A percentile compares a stretch with the other conserved stretches of the same genome.
Conservation (phyloP, 106 monocot genomes). For the Hemerocallis citrina region DNA sequence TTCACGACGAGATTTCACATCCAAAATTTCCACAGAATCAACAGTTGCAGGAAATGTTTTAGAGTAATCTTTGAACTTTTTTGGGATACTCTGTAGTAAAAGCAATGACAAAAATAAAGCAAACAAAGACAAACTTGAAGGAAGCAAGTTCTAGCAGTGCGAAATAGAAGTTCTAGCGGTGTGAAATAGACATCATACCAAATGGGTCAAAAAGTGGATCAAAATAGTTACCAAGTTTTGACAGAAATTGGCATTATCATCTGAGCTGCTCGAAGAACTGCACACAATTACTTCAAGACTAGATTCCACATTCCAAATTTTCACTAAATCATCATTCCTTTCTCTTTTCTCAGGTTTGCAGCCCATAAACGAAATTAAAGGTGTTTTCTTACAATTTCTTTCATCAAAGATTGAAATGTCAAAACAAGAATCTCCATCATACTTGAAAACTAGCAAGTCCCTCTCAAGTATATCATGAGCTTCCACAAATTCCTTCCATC, state of each 20-base stretch:
- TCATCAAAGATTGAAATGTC: constrained; percentile 19
- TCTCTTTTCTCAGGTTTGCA: neutral
- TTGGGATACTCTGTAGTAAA: constrained; percentile 20
- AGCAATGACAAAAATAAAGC: no score
- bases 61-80: constrained; percentile 14
- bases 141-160: no score
- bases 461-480: constrained; percentile 13
- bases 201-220: no score
- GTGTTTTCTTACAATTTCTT: constrained; percentile 23
- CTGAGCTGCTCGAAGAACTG: neutral
- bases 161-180: no score
- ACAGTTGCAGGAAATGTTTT: constrained; percentile 10
- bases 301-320: constrained; percentile 2
- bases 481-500: constrained; percentile 24
- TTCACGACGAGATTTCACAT: neutral
- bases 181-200: no score
- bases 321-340: constrained; percentile 2
- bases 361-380: constrained; percentile 2
- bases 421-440: constrained; percentile 17
- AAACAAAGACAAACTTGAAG: no score
- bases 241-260: neutral
- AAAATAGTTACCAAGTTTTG: no score
- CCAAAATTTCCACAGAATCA: constrained; percentile 10
- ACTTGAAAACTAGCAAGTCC: constrained; percentile 25
- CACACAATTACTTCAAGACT: neutral